Evolutionary conservation across 257 asterid genomes (phyloP).

Genomic region (Anisodus acutangulus): DNA sequence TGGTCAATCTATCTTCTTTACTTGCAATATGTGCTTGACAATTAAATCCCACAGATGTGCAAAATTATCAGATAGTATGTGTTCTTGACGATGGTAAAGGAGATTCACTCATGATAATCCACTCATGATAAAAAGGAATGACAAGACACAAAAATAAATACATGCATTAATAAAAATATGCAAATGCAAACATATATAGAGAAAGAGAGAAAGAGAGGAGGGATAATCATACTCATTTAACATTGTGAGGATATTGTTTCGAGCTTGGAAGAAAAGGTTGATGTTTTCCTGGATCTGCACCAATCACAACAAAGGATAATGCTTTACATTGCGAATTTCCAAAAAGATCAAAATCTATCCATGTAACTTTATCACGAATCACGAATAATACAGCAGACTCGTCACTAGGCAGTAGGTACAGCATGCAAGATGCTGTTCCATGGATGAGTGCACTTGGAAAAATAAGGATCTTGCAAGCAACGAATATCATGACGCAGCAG

Average conservation of each 20-base stretch:
- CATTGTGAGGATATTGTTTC: constrained; percentile 58
- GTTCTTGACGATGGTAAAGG: not conserved
- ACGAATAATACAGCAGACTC: constrained; percentile 15
- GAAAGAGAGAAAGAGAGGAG: not conserved
- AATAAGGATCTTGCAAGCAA: not conserved
- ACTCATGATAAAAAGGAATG: not conserved
- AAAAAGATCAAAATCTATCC: constrained; percentile 24
- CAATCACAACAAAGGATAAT: constrained; percentile 14
- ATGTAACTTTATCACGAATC: constrained; percentile 11
- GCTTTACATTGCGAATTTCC: constrained; percentile 12
- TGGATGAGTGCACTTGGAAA: not conserved
- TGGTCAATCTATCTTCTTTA: not conserved
- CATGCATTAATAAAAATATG: not conserved
- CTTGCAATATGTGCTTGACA: not conserved
- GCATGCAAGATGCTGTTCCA: not conserved
- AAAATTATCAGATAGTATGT: not conserved
- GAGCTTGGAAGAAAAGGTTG: constrained; percentile 70
- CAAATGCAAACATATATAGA: too few species aligned
- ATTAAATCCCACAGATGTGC: not conserved
- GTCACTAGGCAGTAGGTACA: not conserved
- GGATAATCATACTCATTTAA: constrained; percentile 63
- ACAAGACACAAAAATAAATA: not conserved
- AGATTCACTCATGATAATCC: not conserved
- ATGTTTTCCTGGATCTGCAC: constrained; percentile 79
- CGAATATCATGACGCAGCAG: not conserved